A percentile compares a stretch with the other conserved stretches of the same genome.
Evolutionary conservation across 2,329 filamentous ascomycete species (phyloP).

Genomic region (Penicillium sp.): DNA sequence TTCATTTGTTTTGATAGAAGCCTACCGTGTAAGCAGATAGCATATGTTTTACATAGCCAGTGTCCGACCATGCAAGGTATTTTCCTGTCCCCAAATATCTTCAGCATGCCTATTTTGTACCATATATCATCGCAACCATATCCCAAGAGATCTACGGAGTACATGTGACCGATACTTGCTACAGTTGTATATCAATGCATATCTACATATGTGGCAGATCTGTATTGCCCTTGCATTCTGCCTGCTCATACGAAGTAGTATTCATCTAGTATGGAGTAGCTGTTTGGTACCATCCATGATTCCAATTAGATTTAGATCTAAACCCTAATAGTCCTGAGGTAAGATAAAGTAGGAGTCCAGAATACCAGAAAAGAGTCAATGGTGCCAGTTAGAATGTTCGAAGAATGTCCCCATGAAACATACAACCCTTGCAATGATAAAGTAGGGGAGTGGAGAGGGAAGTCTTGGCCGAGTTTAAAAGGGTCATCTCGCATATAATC

Average conservation of each 20-base stretch:
- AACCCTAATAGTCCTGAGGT: not conserved
- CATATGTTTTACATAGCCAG: not conserved
- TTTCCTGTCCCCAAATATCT: not conserved
- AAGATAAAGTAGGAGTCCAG: slow-evolving; percentile 1
- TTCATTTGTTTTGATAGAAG: not conserved
- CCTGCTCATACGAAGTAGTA: not conserved
- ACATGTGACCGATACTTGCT: not conserved
- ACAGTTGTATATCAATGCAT: not conserved
- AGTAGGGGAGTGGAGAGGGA: slow-evolving; percentile 4
- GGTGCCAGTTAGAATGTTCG: slow-evolving; percentile 4
- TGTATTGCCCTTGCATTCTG: not conserved
- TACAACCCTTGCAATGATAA: slow-evolving; percentile 6
- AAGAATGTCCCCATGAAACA: not conserved
- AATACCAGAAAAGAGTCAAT: not conserved
- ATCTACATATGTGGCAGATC: not conserved
- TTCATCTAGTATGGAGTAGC: not conserved
- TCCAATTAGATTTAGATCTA: not conserved
- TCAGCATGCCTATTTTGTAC: not conserved
- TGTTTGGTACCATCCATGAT: not conserved
- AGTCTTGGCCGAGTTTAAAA: slow-evolving; percentile 5
- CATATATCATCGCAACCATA: not conserved
- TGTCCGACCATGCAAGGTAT: not conserved
- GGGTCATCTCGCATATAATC: not conserved
- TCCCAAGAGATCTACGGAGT: not conserved
- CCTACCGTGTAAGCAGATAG: not conserved